phyloP scores from a whole-genome alignment of 2,329 filamentous ascomycete species.

The Colletotrichum limetticola region DNA sequence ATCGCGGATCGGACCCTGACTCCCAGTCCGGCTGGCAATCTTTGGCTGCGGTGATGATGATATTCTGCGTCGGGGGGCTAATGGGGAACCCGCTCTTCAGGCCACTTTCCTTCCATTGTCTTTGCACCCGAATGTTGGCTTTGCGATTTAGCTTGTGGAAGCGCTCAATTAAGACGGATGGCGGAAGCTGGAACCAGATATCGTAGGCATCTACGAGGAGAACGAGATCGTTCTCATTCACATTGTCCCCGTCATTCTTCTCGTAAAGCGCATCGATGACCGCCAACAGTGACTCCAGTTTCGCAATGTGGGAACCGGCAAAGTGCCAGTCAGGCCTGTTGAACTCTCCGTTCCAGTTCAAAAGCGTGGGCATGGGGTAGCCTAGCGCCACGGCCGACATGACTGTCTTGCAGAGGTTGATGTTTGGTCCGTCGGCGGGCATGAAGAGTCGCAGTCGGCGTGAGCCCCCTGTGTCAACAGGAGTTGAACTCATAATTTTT shows the following conservation, averaged over 20 bases:
- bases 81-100: conserved; percentile 41
- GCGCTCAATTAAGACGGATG: conserved; percentile 48
- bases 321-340: conserved; percentile 50
- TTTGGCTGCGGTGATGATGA: conserved; percentile 47
- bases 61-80: conserved; percentile 43
- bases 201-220: conserved; percentile 52
- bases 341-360: conserved; percentile 52
- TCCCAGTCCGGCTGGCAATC: conserved; percentile 46
- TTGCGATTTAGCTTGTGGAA: conserved; percentile 48
- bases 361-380: conserved; percentile 48
- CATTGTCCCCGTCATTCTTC: conserved; percentile 17
- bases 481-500: not conserved
- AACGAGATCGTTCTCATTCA: conserved; percentile 45
- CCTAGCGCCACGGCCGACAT: conserved; percentile 51
- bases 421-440: conserved; percentile 48
- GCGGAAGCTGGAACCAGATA: conserved; percentile 52
- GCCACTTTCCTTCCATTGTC: conserved; percentile 38
- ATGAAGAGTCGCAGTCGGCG: conserved; percentile 50
- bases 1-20: conserved; percentile 48
- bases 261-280: conserved; percentile 44
- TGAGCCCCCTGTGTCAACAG: conserved; percentile 16
- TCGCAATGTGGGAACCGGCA: conserved; percentile 50
- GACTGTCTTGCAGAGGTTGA: conserved; percentile 51
- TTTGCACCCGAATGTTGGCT: conserved; percentile 43
- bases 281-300: conserved; percentile 47